phyloP scores from a whole-genome alignment of 2,329 filamentous ascomycete species.

The Cladobotryum protrusum region DNA sequence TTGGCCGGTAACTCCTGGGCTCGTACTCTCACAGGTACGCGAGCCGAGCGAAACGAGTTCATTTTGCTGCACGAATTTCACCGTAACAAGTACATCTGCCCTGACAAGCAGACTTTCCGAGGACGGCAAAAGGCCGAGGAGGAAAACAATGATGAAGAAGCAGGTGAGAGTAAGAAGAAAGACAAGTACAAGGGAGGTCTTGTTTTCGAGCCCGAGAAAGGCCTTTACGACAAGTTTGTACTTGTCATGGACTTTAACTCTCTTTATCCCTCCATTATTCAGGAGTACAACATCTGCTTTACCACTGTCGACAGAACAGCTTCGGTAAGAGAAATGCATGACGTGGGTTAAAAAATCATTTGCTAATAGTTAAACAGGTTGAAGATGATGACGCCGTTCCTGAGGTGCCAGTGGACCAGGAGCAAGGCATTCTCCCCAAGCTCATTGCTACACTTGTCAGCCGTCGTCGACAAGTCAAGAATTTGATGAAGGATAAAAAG shows the following conservation, averaged over 20 bases:
- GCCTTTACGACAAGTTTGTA: slow-evolving; percentile 95
- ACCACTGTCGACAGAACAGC: slow-evolving; percentile 82
- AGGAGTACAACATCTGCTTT: slow-evolving; percentile 99
- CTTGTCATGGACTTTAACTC: slow-evolving; percentile 99
- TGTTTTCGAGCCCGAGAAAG: slow-evolving; percentile 96
- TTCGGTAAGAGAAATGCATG: slow-evolving; percentile 49
- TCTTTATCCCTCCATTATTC: slow-evolving; percentile 95
- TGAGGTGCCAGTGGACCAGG: slow-evolving; percentile 71
- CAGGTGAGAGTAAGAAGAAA: slow-evolving; percentile 82
- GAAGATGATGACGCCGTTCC: slow-evolving; percentile 85
- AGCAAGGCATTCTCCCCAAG: slow-evolving; percentile 78
- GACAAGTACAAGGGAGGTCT: slow-evolving; percentile 99
- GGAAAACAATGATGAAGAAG: slow-evolving; percentile 61
- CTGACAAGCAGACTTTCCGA: slow-evolving; percentile 83
- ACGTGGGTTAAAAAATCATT: neutral
- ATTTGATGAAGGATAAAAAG: slow-evolving; percentile 88
- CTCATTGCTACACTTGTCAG: slow-evolving; percentile 89
- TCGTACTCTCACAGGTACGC: slow-evolving; percentile 87
- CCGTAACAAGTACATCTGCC: slow-evolving; percentile 95
- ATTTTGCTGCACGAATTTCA: slow-evolving; percentile 97
- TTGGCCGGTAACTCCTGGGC: slow-evolving; percentile 98
- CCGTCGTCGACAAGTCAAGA: slow-evolving; percentile 86
- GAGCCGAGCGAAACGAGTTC: slow-evolving; percentile 97
- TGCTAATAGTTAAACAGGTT: slow-evolving; percentile 27
- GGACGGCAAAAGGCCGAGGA: slow-evolving; percentile 68